phyloP scores from a whole-genome alignment of 208 protist species.

The Borovskyia barvae region DNA sequence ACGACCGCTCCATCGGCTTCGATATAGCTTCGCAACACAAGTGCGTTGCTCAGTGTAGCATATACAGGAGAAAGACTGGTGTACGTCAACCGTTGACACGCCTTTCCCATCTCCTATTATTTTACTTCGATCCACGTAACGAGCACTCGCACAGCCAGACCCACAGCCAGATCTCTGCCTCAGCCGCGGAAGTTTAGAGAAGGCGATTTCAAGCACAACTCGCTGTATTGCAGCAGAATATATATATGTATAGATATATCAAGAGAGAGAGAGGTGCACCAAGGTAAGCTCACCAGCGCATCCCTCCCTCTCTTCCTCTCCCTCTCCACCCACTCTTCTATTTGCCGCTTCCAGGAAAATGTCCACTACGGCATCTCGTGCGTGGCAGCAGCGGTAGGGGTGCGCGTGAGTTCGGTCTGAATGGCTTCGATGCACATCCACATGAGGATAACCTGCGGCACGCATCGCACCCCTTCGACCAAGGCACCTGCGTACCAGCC shows the following conservation, averaged over 20 bases:
- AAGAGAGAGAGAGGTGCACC: neutral
- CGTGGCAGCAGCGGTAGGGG: too few species aligned
- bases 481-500: constrained; percentile 73
- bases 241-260: neutral
- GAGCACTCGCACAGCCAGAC: too few species aligned
- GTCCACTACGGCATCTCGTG: too few species aligned
- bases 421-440: constrained; percentile 88
- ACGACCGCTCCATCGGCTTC: too few species aligned
- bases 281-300: too few species aligned
- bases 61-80: too few species aligned
- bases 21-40: too few species aligned
- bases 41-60: too few species aligned
- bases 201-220: too few species aligned
- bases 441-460: constrained; percentile 89
- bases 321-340: neutral
- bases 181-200: neutral
- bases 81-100: too few species aligned
- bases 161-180: neutral
- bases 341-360: constrained; percentile 13
- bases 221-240: neutral
- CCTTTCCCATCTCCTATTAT: too few species aligned
- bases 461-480: constrained; percentile 78
- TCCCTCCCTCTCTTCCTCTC: neutral
- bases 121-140: too few species aligned
- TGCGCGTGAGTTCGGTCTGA: constrained; percentile 57